phyloP scores from a whole-genome alignment of 192 early-diverging fungal species.

The Gaertneriomyces semiglobifer region DNA sequence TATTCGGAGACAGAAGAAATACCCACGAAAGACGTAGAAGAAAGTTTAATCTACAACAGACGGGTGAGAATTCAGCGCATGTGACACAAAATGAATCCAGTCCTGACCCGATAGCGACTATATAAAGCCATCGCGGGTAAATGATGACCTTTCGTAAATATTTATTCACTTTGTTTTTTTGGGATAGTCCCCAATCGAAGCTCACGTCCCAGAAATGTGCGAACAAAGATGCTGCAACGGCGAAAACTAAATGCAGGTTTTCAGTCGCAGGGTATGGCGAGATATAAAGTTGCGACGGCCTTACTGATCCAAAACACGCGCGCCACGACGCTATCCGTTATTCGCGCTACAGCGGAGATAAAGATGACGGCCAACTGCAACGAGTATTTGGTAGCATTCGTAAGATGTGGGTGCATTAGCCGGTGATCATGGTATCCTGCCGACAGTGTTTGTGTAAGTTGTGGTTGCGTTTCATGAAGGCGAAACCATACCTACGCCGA shows the following conservation, averaged over 20 bases:
- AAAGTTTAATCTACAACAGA: slow-evolving; percentile 26
- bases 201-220: slow-evolving; percentile 46
- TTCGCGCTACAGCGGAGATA: slow-evolving; percentile 29
- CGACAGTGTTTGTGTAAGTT: neutral
- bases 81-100: neutral
- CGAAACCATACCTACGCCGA: slow-evolving; percentile 17
- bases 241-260: slow-evolving; percentile 13
- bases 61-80: neutral
- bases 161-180: slow-evolving; percentile 26
- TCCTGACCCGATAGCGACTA: slow-evolving; percentile 22
- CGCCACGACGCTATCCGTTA: neutral
- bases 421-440: slow-evolving; percentile 30
- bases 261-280: neutral
- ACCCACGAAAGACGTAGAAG: slow-evolving; percentile 41
- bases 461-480: neutral
- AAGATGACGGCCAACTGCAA: slow-evolving; percentile 36
- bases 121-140: slow-evolving; percentile 40
- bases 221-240: slow-evolving; percentile 28
- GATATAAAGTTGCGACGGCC: neutral
- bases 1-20: slow-evolving; percentile 39
- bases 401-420: slow-evolving; percentile 37
- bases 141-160: slow-evolving; percentile 43
- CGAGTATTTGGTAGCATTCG: slow-evolving; percentile 43
- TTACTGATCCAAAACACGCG: slow-evolving; percentile 36
- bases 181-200: slow-evolving; percentile 41